Evolutionary conservation across 805 yeast genomes (phyloP).

Genomic region (Sugiyamaella boreocaroliniensis): DNA sequence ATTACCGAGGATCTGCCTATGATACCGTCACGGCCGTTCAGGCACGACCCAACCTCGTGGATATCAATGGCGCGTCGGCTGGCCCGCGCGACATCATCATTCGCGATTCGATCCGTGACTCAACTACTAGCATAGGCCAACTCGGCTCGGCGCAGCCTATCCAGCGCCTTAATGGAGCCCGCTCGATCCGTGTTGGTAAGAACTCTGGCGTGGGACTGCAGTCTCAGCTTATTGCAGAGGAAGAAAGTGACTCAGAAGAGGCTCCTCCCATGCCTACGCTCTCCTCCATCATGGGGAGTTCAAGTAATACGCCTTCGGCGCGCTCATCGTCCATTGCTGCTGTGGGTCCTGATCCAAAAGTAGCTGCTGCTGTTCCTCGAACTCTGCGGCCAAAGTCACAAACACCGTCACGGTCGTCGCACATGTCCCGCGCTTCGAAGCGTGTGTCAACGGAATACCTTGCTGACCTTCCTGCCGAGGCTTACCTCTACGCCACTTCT

Average conservation of each 20-base stretch:
- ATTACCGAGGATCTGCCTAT: constrained; percentile 36
- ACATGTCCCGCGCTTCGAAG: neutral
- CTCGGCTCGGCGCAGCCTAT: constrained; percentile 11
- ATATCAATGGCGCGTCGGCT: constrained; percentile 28
- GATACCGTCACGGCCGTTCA: constrained; percentile 63
- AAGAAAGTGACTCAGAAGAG: constrained; percentile 12
- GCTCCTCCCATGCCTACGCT: neutral
- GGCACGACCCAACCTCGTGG: constrained; percentile 67
- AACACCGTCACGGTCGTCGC: neutral
- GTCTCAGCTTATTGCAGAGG: constrained; percentile 23
- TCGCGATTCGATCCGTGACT: constrained; percentile 25
- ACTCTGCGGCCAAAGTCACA: neutral
- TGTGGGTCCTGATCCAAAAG: neutral
- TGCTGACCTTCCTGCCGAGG: constrained; percentile 17
- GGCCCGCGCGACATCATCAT: neutral
- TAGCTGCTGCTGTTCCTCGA: neutral
- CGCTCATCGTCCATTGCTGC: neutral
- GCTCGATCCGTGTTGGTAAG: constrained; percentile 30
- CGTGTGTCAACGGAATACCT: constrained; percentile 14
- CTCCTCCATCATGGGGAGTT: neutral
- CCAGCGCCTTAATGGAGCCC: constrained; percentile 19
- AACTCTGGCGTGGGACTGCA: constrained; percentile 18
- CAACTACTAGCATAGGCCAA: constrained; percentile 59
- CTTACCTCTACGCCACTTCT: constrained; percentile 13
- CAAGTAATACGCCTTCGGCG: neutral